Evolutionary conservation across 257 asterid genomes (phyloP).

Genomic region (Ligustrum vulgare): DNA sequence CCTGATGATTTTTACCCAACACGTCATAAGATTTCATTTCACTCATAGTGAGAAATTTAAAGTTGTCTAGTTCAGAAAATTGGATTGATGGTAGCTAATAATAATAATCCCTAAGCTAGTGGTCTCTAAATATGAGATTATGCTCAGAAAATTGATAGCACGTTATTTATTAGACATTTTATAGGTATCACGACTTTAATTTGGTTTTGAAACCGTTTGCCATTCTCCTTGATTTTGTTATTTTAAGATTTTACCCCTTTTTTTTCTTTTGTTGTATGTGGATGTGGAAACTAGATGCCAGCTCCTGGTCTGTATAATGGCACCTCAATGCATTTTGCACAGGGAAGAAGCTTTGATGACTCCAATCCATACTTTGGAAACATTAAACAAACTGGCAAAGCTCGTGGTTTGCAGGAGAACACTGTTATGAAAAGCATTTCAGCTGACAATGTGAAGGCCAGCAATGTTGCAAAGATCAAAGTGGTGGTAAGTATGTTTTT

Average conservation of each 20-base stretch:
- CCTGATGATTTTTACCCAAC: background rate
- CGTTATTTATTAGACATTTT: background rate
- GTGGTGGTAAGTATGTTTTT: slow-evolving; percentile 61
- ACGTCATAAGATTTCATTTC: background rate
- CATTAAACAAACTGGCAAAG: slow-evolving; percentile 62
- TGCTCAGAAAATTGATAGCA: background rate
- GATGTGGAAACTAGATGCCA: slow-evolving; percentile 49
- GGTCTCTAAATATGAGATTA: background rate
- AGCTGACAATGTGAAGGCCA: slow-evolving; percentile 78
- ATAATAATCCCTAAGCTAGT: background rate
- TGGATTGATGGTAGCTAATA: background rate
- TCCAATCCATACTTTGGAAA: slow-evolving; percentile 64
- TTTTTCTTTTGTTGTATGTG: slow-evolving; percentile 14
- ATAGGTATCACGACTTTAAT: background rate
- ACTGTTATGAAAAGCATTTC: slow-evolving; percentile 61
- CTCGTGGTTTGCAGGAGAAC: slow-evolving; percentile 64
- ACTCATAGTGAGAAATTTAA: background rate
- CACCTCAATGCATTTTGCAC: slow-evolving; percentile 54
- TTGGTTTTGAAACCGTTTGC: background rate
- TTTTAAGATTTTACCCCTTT: background rate
- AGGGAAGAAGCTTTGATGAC: slow-evolving; percentile 80
- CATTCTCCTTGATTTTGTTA: background rate
- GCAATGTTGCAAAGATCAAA: slow-evolving; percentile 95
- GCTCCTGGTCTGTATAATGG: slow-evolving; percentile 63
- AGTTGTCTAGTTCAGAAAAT: background rate